Percentiles rank a stretch among this genome's conserved stretches.
These are phyloP conservation scores for Chaetomiaceae sp. DNA, from an alignment of 2,329 filamentous ascomycete genomes.

Conservation along the genomic window DNA sequence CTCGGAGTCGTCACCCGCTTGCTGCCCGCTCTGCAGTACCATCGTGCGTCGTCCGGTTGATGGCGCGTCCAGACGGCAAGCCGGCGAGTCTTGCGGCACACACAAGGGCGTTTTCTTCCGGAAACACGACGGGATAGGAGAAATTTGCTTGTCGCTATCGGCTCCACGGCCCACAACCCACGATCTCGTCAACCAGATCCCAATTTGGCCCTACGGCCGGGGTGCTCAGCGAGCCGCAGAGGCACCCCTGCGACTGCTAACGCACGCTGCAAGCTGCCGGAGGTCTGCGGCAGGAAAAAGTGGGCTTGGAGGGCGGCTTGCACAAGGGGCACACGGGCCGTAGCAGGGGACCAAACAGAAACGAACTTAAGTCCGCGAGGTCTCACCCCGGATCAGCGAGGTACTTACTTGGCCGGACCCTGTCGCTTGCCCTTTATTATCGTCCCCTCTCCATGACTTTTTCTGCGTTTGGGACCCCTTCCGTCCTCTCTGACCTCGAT, in stretches of 20 bases:
- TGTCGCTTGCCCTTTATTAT: slow-evolving; percentile 6
- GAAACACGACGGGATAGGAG: too few relatives aligned
- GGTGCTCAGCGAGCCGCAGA: not conserved
- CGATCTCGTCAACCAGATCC: too few relatives aligned
- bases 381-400: slow-evolving; percentile 18
- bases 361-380: slow-evolving; percentile 15
- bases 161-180: too few relatives aligned
- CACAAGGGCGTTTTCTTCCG: too few relatives aligned
- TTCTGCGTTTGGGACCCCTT: not conserved
- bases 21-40: not conserved
- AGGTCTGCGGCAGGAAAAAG: not conserved
- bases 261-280: not conserved
- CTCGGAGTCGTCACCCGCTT: not conserved
- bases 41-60: not conserved
- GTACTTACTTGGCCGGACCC: not conserved
- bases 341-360: not conserved
- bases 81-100: too few relatives aligned
- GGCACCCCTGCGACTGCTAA: not conserved
- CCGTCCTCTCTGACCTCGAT: not conserved
- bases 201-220: not conserved
- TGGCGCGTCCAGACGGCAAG: too few relatives aligned
- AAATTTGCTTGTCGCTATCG: too few relatives aligned
- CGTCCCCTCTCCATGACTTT: slow-evolving; percentile 1
- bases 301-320: slow-evolving; percentile 5
- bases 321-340: slow-evolving; percentile 6